Evolutionary conservation across 345 rosid species (phyloP).

Genomic region (Erucastrum elatum): DNA sequence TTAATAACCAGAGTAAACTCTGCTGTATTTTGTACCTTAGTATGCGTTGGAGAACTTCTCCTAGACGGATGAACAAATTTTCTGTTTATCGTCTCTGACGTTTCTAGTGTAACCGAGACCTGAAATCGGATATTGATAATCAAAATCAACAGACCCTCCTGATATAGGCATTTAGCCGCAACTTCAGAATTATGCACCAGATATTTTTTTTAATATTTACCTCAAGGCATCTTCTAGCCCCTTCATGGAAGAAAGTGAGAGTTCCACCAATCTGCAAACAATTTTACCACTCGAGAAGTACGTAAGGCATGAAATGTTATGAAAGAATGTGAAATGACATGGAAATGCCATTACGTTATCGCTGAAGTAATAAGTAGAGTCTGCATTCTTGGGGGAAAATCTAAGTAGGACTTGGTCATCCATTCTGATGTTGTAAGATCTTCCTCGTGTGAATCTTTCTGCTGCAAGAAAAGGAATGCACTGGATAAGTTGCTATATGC

Average conservation of each 20-base stretch:
- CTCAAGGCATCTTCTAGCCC: conserved; percentile 92
- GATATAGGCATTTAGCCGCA: neutral
- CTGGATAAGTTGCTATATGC: conserved; percentile 45
- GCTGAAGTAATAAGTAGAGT: conserved; percentile 90
- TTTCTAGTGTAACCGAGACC: conserved; percentile 86
- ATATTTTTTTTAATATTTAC: conserved; percentile 42
- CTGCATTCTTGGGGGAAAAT: conserved; percentile 90
- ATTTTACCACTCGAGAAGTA: conserved; percentile 12
- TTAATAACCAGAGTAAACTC: neutral
- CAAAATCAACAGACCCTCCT: neutral
- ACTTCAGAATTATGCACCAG: conserved; percentile 3
- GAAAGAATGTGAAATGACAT: neutral
- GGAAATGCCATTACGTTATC: conserved; percentile 62
- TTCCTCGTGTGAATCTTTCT: conserved; percentile 92
- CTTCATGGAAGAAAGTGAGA: conserved; percentile 86
- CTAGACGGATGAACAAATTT: conserved; percentile 83
- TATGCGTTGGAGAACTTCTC: conserved; percentile 76
- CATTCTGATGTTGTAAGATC: conserved; percentile 96
- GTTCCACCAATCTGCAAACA: conserved; percentile 92
- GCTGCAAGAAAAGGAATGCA: conserved; percentile 66
- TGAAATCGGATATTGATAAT: conserved; percentile 35
- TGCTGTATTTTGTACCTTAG: conserved; percentile 54
- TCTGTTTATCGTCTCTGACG: conserved; percentile 72
- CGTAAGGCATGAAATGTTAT: conserved; percentile 13
- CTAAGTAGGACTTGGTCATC: conserved; percentile 86